Evolutionary conservation across 2,329 filamentous ascomycete species (phyloP).

Genomic region (Chaetomiaceae sp.): DNA sequence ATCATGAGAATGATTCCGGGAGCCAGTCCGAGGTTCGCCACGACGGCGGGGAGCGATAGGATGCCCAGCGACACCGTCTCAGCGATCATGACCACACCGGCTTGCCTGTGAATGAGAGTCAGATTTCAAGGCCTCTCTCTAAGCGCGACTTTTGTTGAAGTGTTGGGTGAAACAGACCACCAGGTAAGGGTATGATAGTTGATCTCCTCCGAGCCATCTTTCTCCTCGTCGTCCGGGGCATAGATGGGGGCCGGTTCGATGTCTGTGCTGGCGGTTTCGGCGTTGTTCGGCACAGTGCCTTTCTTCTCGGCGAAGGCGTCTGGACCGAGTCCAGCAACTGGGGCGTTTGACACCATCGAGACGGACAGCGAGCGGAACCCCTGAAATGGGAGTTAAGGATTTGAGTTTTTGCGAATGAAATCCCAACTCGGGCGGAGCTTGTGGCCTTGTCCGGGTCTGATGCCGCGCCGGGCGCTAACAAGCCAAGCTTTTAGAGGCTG

Average conservation of each 20-base stretch:
- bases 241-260: slow-evolving; percentile 1
- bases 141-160: no score
- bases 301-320: slow-evolving; percentile 9
- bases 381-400: neutral
- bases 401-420: neutral
- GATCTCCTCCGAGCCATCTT: slow-evolving; percentile 9
- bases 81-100: slow-evolving; percentile 41
- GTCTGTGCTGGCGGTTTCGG: neutral
- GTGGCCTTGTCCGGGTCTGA: neutral
- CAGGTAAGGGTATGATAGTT: slow-evolving; percentile 19
- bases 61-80: slow-evolving; percentile 46
- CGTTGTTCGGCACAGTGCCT: neutral
- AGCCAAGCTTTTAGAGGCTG: neutral
- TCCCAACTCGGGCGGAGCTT: neutral
- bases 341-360: slow-evolving; percentile 8
- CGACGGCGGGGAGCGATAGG: slow-evolving; percentile 72
- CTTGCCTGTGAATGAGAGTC: slow-evolving; percentile 35
- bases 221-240: neutral
- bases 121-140: no score
- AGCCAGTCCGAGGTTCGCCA: slow-evolving; percentile 66
- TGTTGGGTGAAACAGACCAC: slow-evolving; percentile 14
- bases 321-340: slow-evolving; percentile 1
- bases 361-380: neutral
- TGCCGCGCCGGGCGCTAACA: slow-evolving; percentile 3
- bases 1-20: slow-evolving; percentile 70